A percentile compares a stretch with the other conserved stretches of the same genome.
Evolutionary conservation across 2,329 filamentous ascomycete genomes (phyloP).

Genomic region (Fusarium pilosicola): DNA sequence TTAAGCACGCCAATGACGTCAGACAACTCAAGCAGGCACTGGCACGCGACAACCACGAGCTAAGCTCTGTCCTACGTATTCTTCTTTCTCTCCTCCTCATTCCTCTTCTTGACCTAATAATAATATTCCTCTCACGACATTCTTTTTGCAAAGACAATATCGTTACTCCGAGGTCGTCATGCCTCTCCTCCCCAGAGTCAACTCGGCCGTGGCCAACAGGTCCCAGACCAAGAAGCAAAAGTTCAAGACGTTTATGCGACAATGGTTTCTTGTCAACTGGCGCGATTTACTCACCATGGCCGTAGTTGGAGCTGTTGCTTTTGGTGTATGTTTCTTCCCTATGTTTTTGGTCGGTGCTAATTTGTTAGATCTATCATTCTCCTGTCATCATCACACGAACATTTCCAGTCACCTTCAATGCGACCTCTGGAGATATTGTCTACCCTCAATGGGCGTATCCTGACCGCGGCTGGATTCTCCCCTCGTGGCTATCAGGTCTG

Average conservation of each 20-base stretch:
- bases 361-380: slow-evolving; percentile 59
- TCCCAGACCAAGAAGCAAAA: slow-evolving; percentile 9
- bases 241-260: slow-evolving; percentile 37
- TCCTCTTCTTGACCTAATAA: background rate
- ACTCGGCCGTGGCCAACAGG: background rate
- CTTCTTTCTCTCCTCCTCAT: background rate
- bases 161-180: slow-evolving; percentile 13
- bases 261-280: slow-evolving; percentile 69
- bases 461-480: slow-evolving; percentile 69
- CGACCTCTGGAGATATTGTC: slow-evolving; percentile 67
- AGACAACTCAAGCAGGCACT: slow-evolving; percentile 21
- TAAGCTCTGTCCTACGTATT: background rate
- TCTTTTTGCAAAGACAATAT: background rate
- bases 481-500: slow-evolving; percentile 67
- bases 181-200: slow-evolving; percentile 33
- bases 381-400: slow-evolving; percentile 66
- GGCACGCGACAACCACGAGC: slow-evolving; percentile 24
- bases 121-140: background rate
- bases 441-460: slow-evolving; percentile 73
- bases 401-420: slow-evolving; percentile 68
- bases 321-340: slow-evolving; percentile 42
- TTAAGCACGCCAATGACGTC: slow-evolving; percentile 25
- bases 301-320: slow-evolving; percentile 53
- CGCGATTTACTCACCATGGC: slow-evolving; percentile 69
- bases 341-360: background rate